phyloP scores from a whole-genome alignment of 257 asterid species.

The Cruciata laevipes region DNA sequence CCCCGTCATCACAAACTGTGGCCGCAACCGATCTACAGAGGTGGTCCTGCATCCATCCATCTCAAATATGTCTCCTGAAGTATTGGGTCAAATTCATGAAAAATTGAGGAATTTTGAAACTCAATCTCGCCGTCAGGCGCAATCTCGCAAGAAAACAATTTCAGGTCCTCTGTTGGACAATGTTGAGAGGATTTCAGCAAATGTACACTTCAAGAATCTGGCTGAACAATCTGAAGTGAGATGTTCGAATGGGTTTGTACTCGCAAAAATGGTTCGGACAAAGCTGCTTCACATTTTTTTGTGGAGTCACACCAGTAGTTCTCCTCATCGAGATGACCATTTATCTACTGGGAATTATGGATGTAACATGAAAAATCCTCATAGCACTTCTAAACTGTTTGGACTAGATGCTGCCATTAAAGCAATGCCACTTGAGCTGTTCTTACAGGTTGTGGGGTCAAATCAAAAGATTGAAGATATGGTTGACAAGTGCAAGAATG shows the following conservation, averaged over 20 bases:
- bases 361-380: slow-evolving; percentile 57
- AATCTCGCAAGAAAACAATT: slow-evolving; percentile 36
- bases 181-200: slow-evolving; percentile 57
- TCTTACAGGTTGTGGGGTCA: slow-evolving; percentile 81
- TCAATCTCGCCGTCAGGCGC: slow-evolving; percentile 48
- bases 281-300: slow-evolving; percentile 79
- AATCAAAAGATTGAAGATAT: slow-evolving; percentile 55
- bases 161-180: slow-evolving; percentile 49
- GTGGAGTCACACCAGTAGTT: slow-evolving; percentile 58
- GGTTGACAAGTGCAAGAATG: slow-evolving; percentile 58
- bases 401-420: slow-evolving; percentile 59
- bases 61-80: slow-evolving; percentile 43
- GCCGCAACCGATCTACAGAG: slow-evolving; percentile 50
- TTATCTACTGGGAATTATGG: slow-evolving; percentile 40
- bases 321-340: slow-evolving; percentile 48
- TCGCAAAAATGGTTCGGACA: slow-evolving; percentile 75
- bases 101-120: slow-evolving; percentile 61
- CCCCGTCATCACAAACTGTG: slow-evolving; percentile 77
- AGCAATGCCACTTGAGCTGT: slow-evolving; percentile 81
- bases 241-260: slow-evolving; percentile 75
- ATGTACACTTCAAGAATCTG: slow-evolving; percentile 36
- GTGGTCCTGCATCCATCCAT: slow-evolving; percentile 86
- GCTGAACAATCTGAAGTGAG: slow-evolving; percentile 48
- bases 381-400: slow-evolving; percentile 60
- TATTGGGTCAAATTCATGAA: slow-evolving; percentile 67